Conservation (phyloP, 2,329 filamentous ascomycete species). For the Aspergillus glaucus region DNA sequence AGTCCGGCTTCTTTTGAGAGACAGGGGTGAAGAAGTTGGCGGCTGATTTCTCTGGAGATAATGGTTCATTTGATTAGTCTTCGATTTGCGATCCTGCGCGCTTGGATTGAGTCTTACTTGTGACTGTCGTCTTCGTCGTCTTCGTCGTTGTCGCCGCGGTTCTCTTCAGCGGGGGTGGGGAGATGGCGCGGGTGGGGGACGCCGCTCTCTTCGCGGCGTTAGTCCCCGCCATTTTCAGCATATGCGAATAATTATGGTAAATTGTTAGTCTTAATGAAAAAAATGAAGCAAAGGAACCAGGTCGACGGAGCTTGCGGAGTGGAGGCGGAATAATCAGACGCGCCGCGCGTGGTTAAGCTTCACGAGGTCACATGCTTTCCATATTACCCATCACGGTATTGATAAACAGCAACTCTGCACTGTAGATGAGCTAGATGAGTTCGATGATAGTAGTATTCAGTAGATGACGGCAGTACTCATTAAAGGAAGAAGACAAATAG, state of each 20-base stretch:
- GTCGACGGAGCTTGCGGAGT: neutral
- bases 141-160: slow-evolving; percentile 37
- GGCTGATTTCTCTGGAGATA: slow-evolving; percentile 46
- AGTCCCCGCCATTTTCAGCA: slow-evolving; percentile 22
- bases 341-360: slow-evolving; percentile 19
- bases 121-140: too few species aligned
- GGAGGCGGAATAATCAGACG: slow-evolving; percentile 10
- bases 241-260: neutral
- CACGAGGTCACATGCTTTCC: slow-evolving; percentile 36
- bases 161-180: slow-evolving; percentile 53
- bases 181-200: slow-evolving; percentile 41
- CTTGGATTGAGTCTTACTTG: too few species aligned
- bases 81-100: too few species aligned
- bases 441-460: too few species aligned
- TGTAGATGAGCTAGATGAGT: too few species aligned
- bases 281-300: neutral
- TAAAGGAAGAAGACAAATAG: too few species aligned
- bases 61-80: too few species aligned
- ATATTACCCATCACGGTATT: neutral
- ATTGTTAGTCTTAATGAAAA: neutral
- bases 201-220: slow-evolving; percentile 29
- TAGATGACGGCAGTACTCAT: too few species aligned
- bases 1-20: slow-evolving; percentile 77
- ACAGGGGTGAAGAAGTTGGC: slow-evolving; percentile 81
- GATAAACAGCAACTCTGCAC: too few species aligned